Base-by-base conservation (phyloP, 176 grass and related monocot species). In the Urochloa ruziziensis region DNA sequence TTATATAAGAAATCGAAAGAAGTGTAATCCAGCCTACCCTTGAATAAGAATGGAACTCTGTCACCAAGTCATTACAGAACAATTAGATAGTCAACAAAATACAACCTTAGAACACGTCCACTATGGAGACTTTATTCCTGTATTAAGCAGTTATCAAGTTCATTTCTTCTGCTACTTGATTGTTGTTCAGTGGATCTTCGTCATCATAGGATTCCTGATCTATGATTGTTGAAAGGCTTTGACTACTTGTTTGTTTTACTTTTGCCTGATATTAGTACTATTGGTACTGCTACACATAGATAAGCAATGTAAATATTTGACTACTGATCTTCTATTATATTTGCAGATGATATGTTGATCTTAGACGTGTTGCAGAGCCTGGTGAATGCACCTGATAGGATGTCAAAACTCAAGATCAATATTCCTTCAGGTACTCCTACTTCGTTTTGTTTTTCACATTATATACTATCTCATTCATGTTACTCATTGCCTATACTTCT, bases 341-440 rank as follows among this genome's bases (percentile, higher is more conserved):
- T 69, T 88, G 63, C 78, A 93, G 91, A 85, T 82, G 88, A 93
- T 67, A 74, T 65, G 29, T 79, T 72, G 48, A 78, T 85, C 51
- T 80, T 93, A 82, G 75, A 85, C 49, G 81, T 80, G 44, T 62
- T 93, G 56, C 77, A 83, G 67, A 53, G n/a, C 79, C 47, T 93
- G 52, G 73, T 81, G 33, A 72, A 77, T 48, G 54, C 81, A 27
- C 30, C 82, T 44, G 28, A 42, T 64, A 67, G 87, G 61, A 60
- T 17, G 11, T 70, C 73, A 52, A 58, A 54, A 70, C 29, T 81
- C n/a, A n/a, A 79, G 44, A 65, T 57, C 49, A 61, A 83, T 53
- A 58, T 44, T 88, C 49, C 82, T 82, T 63, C 85, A 85, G 82
- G 91, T 93, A 3, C 33, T 39, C n/a, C 86, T 72, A 33, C 10